These are phyloP conservation scores for Tausonia pullulans DNA, from an alignment of 1,284 basidiomycete species.

Conservation along the genomic window DNA sequence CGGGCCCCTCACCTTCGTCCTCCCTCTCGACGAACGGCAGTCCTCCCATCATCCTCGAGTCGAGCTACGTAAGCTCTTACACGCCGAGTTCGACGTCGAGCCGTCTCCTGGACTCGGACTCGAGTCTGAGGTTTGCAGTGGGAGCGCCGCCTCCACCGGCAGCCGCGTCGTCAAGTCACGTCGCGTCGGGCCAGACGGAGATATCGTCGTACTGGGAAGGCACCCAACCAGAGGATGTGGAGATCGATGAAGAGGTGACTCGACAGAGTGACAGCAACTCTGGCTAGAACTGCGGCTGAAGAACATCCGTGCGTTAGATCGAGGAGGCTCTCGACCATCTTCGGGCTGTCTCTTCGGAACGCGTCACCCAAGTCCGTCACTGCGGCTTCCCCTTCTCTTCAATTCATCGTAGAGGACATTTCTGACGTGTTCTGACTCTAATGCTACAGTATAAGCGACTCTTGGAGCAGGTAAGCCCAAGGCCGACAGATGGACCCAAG, in stretches of 20 bases:
- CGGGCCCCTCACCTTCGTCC: not conserved
- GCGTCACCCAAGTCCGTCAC: not conserved
- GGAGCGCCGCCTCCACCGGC: not conserved
- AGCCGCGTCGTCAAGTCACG: not conserved
- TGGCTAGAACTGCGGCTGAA: not conserved
- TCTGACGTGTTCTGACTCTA: too few relatives aligned
- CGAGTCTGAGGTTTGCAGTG: not conserved
- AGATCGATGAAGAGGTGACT: constrained; percentile 9
- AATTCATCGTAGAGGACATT: too few relatives aligned
- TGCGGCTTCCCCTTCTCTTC: not conserved
- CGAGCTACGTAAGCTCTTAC: not conserved
- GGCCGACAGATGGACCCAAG: not conserved
- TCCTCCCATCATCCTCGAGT: not conserved
- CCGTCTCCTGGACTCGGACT: not conserved
- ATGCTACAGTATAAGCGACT: not conserved
- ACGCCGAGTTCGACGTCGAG: not conserved
- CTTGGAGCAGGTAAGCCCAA: not conserved
- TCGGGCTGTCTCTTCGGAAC: not conserved
- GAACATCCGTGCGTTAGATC: not conserved
- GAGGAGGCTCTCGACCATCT: constrained; percentile 1
- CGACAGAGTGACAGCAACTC: not conserved
- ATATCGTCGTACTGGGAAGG: not conserved
- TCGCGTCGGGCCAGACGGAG: not conserved
- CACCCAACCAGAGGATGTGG: not conserved
- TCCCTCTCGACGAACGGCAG: not conserved